A percentile compares a stretch with the other conserved stretches of the same genome.
Conservation (phyloP, 768 basidiomycete species). For the Flagelloscypha sp. region DNA sequence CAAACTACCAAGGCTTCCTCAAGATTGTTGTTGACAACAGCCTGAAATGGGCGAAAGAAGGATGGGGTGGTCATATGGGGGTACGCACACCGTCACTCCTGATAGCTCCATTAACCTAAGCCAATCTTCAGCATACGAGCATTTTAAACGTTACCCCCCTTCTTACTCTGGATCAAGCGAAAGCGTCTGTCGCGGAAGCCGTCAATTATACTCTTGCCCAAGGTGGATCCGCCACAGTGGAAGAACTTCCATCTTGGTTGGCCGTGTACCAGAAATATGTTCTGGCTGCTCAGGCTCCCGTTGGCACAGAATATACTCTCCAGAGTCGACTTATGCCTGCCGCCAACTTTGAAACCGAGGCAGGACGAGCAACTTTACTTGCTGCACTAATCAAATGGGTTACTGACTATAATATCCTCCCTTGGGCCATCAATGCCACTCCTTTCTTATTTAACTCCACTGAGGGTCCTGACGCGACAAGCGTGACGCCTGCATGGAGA, state of each 20-base stretch:
- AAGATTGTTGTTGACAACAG: conserved; percentile 21
- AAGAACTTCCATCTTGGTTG: conserved; percentile 22
- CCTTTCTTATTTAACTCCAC: conserved; percentile 14
- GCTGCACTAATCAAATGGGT: conserved; percentile 7
- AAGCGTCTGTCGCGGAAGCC: conserved; percentile 18
- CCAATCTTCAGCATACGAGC: conserved; percentile 13
- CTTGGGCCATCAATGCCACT: conserved; percentile 12
- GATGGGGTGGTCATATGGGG: conserved; percentile 29
- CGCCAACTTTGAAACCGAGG: conserved; percentile 15
- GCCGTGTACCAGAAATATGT: conserved; percentile 25
- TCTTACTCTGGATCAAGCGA: conserved; percentile 17
- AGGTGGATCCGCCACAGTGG: conserved; percentile 20
- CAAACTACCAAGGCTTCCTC: conserved; percentile 18
- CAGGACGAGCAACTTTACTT: conserved; percentile 14
- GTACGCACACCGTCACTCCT: conserved; percentile 11
- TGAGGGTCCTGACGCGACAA: conserved; percentile 10
- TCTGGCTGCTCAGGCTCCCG: conserved; percentile 18
- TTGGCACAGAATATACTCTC: conserved; percentile 18
- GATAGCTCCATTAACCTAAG: background rate
- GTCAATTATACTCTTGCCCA: conserved; percentile 19
- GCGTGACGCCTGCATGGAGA: conserved; percentile 17
- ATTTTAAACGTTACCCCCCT: conserved; percentile 24
- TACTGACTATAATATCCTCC: conserved; percentile 11
- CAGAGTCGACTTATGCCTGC: conserved; percentile 20
- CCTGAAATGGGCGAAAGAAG: conserved; percentile 22